Evolutionary conservation across 2,329 filamentous ascomycete genomes (phyloP).

Genomic region (Leptosphaerulina australis): DNA sequence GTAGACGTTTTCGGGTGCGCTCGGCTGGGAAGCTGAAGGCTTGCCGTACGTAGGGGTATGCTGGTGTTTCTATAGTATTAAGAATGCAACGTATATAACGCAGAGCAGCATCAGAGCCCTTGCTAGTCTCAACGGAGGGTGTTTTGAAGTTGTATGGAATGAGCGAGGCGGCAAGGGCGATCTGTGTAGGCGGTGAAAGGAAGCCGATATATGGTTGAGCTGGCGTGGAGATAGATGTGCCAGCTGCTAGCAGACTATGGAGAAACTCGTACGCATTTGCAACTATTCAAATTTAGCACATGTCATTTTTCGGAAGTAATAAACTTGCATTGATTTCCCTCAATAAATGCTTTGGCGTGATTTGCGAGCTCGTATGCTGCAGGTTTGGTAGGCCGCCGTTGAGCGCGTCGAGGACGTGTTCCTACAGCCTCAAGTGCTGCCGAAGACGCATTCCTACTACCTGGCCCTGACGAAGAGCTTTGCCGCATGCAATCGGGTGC

Average conservation of each 20-base stretch:
- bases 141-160: slow-evolving; percentile 80
- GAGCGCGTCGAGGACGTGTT: slow-evolving; percentile 32
- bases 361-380: slow-evolving; percentile 45
- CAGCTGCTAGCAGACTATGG: slow-evolving; percentile 40
- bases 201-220: slow-evolving; percentile 56
- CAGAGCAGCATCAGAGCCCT: slow-evolving; percentile 70
- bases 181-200: slow-evolving; percentile 72
- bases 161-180: slow-evolving; percentile 81
- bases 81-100: slow-evolving; percentile 73
- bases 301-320: not conserved
- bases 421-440: slow-evolving; percentile 33
- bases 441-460: not conserved
- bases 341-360: slow-evolving; percentile 47
- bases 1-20: slow-evolving; percentile 31
- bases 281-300: slow-evolving; percentile 27
- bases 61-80: slow-evolving; percentile 69
- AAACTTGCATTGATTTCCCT: slow-evolving; percentile 39
- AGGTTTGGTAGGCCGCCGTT: slow-evolving; percentile 41
- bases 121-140: slow-evolving; percentile 63
- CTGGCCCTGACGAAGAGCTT: not conserved
- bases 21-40: slow-evolving; percentile 70
- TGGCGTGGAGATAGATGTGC: slow-evolving; percentile 42
- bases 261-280: slow-evolving; percentile 45
- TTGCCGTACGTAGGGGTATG: slow-evolving; percentile 66
- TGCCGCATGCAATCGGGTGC: not conserved